Evolutionary conservation across 2,329 filamentous ascomycete genomes (phyloP).

Genomic region (Talaromyces sp.): DNA sequence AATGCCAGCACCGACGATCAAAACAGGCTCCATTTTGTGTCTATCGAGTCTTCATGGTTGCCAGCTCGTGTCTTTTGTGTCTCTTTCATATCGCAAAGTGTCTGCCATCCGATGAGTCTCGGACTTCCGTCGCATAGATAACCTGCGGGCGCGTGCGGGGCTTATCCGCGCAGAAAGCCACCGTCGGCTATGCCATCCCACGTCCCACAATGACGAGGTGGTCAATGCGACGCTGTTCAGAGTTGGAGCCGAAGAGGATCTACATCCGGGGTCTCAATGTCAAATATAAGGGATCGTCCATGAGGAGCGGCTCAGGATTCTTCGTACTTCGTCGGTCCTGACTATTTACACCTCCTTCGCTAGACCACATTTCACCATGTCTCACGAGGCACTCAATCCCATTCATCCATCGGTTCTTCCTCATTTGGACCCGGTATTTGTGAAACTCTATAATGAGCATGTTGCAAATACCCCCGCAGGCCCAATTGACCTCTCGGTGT

Average conservation of each 20-base stretch:
- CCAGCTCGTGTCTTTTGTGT: constrained; percentile 13
- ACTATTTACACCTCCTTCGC: not conserved
- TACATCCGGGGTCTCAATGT: no score
- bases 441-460: constrained; percentile 53
- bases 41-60: not conserved
- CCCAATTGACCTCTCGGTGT: constrained; percentile 44
- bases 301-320: not conserved
- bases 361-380: constrained; percentile 7
- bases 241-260: no score
- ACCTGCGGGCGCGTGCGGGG: constrained; percentile 17
- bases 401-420: constrained; percentile 52
- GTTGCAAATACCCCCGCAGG: constrained; percentile 45
- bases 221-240: not conserved
- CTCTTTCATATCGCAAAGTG: not conserved
- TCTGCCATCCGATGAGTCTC: constrained; percentile 1
- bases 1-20: constrained; percentile 32
- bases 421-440: constrained; percentile 51
- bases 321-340: not conserved
- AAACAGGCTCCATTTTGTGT: constrained; percentile 24
- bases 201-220: not conserved
- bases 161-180: constrained; percentile 6
- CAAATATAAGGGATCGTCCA: not conserved
- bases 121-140: constrained; percentile 29
- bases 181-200: constrained; percentile 14
- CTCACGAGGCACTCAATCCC: constrained; percentile 52